Percentiles rank a stretch among this genome's conserved stretches.
Conservation (phyloP, 805 yeast species). For the Ogataea zsoltii region DNA sequence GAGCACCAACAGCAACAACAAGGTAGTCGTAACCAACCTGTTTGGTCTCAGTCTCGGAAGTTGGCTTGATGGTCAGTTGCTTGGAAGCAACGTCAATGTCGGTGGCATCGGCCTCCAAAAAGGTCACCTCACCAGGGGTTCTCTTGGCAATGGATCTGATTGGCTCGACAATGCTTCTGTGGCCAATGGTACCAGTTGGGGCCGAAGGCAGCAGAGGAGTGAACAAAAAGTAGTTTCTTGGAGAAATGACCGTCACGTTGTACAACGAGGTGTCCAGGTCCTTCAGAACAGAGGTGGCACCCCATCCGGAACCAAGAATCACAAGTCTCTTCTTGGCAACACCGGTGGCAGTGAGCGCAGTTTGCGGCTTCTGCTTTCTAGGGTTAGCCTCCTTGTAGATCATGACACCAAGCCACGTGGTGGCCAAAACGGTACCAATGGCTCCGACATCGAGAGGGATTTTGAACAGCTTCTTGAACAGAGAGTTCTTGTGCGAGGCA, state of each 20-base stretch:
- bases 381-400: conserved; percentile 45
- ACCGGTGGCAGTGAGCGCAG: conserved; percentile 44
- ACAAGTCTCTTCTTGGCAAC: conserved; percentile 42
- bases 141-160: conserved; percentile 53
- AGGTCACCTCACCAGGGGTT: conserved; percentile 51
- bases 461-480: conserved; percentile 26
- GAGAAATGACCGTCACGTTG: conserved; percentile 54
- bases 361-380: conserved; percentile 44
- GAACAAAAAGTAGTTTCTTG: conserved; percentile 56
- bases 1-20: conserved; percentile 59
- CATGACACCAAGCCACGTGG: conserved; percentile 39
- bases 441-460: conserved; percentile 31
- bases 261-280: conserved; percentile 54
- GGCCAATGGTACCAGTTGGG: conserved; percentile 57
- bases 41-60: conserved; percentile 40
- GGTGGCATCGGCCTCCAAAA: conserved; percentile 58
- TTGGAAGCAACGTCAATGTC: conserved; percentile 47
- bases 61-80: conserved; percentile 46
- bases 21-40: conserved; percentile 45
- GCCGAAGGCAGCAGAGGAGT: conserved; percentile 56
- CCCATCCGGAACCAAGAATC: conserved; percentile 59
- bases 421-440: conserved; percentile 27
- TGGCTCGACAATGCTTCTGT: conserved; percentile 54
- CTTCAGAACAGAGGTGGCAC: conserved; percentile 51
- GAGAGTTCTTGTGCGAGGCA: conserved; percentile 20